Conservation (phyloP, 345 rosid genomes). For the Brassica carinata region DNA sequence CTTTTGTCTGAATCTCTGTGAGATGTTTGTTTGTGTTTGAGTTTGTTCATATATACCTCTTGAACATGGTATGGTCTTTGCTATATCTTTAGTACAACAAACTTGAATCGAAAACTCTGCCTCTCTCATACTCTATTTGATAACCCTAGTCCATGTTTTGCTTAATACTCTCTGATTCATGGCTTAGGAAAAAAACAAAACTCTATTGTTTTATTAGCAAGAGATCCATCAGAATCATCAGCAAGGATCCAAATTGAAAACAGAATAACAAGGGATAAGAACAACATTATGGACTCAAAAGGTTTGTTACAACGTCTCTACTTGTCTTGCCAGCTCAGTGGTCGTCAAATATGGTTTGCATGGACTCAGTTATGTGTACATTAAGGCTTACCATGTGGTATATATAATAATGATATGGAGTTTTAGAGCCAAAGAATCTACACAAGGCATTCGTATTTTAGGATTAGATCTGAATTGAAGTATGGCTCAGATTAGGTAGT, state of each 20-base stretch:
- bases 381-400: not conserved
- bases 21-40: constrained; percentile 31
- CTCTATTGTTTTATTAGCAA: too few species aligned
- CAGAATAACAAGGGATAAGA: too few species aligned
- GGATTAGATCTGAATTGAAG: not conserved
- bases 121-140: too few species aligned
- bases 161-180: too few species aligned
- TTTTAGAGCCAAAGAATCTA: not conserved
- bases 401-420: not conserved
- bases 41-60: constrained; percentile 30
- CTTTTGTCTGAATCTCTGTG: constrained; percentile 7
- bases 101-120: not conserved
- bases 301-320: too few species aligned
- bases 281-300: too few species aligned
- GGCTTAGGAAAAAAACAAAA: too few species aligned
- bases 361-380: not conserved
- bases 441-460: not conserved
- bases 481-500: not conserved
- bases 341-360: not conserved
- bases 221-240: too few species aligned
- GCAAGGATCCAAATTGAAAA: too few species aligned
- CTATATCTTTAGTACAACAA: too few species aligned
- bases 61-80: too few species aligned
- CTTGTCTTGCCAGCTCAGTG: not conserved
- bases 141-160: too few species aligned